A percentile compares a stretch with the other conserved stretches of the same genome.
Conservation (phyloP, 495 filamentous ascomycete species). For the Neurospora sp. region DNA sequence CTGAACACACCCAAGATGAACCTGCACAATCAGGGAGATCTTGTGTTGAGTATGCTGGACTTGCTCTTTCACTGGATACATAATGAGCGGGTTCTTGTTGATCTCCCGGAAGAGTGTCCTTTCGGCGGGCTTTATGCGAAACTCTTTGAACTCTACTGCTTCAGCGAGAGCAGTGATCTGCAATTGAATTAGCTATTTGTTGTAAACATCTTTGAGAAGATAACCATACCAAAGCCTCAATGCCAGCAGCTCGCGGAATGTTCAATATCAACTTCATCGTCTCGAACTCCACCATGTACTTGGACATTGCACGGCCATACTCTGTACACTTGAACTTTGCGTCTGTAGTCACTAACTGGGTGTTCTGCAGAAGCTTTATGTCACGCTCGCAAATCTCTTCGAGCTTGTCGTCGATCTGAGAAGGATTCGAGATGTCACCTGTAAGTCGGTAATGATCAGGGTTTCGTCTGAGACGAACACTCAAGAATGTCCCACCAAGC, state of each 20-base stretch:
- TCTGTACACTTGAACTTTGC: conserved; percentile 54
- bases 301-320: conserved; percentile 85
- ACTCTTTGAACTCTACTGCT: conserved; percentile 68
- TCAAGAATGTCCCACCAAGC: conserved; percentile 81
- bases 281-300: conserved; percentile 81
- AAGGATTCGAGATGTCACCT: conserved; percentile 31
- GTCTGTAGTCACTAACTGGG: conserved; percentile 44
- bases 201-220: background rate
- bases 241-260: conserved; percentile 48
- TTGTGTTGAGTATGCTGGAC: conserved; percentile 68
- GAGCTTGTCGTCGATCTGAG: conserved; percentile 57
- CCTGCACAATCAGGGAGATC: conserved; percentile 76
- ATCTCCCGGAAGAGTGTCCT: conserved; percentile 70
- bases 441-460: conserved; percentile 70
- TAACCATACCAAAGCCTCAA: conserved; percentile 60
- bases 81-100: conserved; percentile 62
- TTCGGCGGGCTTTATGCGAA: conserved; percentile 60
- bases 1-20: conserved; percentile 66
- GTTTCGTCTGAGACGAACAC: conserved; percentile 70
- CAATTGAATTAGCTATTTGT: conserved; percentile 32
- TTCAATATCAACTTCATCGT: conserved; percentile 74
- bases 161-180: conserved; percentile 38
- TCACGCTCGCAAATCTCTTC: conserved; percentile 75
- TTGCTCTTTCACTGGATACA: conserved; percentile 73
- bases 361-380: conserved; percentile 56